A percentile compares a stretch with the other conserved stretches of the same genome.
phyloP scores from a whole-genome alignment of 2,329 filamentous ascomycete species.

The Pestalotiopsis sp. region DNA sequence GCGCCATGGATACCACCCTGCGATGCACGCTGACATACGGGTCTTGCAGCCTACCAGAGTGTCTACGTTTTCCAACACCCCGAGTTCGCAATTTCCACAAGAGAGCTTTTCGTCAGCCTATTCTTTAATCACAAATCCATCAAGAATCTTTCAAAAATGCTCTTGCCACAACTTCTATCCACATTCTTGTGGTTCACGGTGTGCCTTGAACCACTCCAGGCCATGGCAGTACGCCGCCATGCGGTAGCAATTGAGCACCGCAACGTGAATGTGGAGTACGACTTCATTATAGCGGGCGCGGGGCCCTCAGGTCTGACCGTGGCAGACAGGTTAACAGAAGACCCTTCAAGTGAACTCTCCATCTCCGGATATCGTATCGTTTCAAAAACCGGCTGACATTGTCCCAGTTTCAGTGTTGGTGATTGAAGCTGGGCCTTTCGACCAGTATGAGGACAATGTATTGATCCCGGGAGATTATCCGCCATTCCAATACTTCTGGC shows the following conservation, averaged over 20 bases:
- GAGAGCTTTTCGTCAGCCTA: background rate
- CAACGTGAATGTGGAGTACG: constrained; percentile 11
- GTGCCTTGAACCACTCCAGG: background rate
- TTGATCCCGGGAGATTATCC: constrained; percentile 17
- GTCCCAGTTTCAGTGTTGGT: background rate
- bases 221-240: background rate
- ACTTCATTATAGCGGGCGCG: constrained; percentile 21
- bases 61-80: background rate
- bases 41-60: background rate
- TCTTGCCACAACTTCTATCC: background rate
- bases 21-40: background rate
- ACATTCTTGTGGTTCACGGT: background rate
- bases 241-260: background rate
- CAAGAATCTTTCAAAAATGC: background rate
- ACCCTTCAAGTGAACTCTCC: constrained; percentile 5
- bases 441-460: constrained; percentile 15
- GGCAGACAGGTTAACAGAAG: constrained; percentile 21
- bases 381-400: background rate
- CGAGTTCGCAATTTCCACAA: background rate
- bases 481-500: constrained; percentile 17
- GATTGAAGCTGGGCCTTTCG: constrained; percentile 18
- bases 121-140: background rate
- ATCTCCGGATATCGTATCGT: no score
- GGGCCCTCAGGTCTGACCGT: constrained; percentile 20
- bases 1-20: background rate